These are phyloP conservation scores for Spathaspora gorwiae DNA, from an alignment of 805 yeast species.

Conservation along the genomic window DNA sequence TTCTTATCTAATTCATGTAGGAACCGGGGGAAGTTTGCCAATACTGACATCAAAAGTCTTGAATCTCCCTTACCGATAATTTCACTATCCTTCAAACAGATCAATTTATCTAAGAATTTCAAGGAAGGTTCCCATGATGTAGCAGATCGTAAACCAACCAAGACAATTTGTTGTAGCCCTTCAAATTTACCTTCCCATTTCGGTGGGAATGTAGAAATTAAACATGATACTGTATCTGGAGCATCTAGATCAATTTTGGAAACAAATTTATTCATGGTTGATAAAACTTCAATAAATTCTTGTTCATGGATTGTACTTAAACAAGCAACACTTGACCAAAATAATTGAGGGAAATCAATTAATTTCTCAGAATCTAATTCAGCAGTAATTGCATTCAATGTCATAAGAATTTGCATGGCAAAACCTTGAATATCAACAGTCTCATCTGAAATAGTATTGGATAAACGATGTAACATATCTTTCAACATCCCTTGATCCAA, in stretches of 20 bases:
- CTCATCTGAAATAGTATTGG: conserved; percentile 89
- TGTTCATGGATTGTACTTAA: conserved; percentile 86
- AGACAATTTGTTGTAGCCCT: conserved; percentile 74
- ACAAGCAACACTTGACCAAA: conserved; percentile 94
- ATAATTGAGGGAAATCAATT: conserved; percentile 85
- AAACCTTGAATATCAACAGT: conserved; percentile 91
- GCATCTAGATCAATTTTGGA: conserved; percentile 84
- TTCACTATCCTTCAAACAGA: conserved; percentile 62
- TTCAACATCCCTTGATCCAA: conserved; percentile 84
- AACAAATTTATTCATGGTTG: conserved; percentile 76
- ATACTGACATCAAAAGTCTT: conserved; percentile 64
- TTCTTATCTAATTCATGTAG: conserved; percentile 67
- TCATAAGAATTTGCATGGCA: conserved; percentile 95
- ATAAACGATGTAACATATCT: conserved; percentile 88
- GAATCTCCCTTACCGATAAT: conserved; percentile 70
- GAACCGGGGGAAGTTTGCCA: conserved; percentile 80
- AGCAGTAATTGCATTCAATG: conserved; percentile 86
- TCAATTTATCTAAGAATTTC: conserved; percentile 67
- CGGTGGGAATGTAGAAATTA: conserved; percentile 84
- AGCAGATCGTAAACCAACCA: conserved; percentile 81
- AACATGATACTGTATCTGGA: conserved; percentile 76
- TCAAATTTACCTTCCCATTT: conserved; percentile 94
- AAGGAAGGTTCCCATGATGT: conserved; percentile 75
- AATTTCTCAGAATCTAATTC: conserved; percentile 74
- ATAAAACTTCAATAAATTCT: conserved; percentile 83